Conservation (phyloP, 1,284 basidiomycete species). For the Fomitopsis pinicola region DNA sequence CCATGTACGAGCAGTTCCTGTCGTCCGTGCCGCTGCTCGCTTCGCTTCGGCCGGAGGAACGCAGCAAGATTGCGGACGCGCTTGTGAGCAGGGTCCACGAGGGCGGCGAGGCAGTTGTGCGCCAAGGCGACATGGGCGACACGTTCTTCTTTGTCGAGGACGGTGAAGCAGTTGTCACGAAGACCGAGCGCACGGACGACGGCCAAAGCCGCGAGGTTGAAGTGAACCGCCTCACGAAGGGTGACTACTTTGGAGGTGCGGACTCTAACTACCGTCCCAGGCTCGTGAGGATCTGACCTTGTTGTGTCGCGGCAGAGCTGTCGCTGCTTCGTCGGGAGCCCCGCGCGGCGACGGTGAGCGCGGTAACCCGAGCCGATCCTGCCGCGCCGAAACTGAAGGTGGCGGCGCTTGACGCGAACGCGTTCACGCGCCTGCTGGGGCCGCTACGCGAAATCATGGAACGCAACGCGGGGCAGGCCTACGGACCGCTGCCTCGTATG, state of each 20-base stretch:
- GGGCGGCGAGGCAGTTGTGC: conserved; percentile 84
- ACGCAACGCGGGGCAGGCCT: conserved; percentile 64
- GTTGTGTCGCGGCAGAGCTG: conserved; percentile 49
- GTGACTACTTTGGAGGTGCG: conserved; percentile 98
- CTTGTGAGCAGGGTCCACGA: conserved; percentile 81
- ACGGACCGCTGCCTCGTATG: conserved; percentile 27
- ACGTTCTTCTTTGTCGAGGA: conserved; percentile 98
- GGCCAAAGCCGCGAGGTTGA: conserved; percentile 60
- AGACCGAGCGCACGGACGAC: conserved; percentile 58
- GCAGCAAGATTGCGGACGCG: conserved; percentile 96
- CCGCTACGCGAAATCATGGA: conserved; percentile 88
- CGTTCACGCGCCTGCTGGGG: conserved; percentile 92
- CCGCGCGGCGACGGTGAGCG: conserved; percentile 92
- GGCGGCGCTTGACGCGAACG: conserved; percentile 88
- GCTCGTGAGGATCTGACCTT: neutral
- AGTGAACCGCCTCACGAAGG: conserved; percentile 79
- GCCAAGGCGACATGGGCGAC: conserved; percentile 91
- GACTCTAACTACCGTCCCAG: conserved; percentile 8
- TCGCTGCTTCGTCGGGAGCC: conserved; percentile 83
- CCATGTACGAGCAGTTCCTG: conserved; percentile 96
- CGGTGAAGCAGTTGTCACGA: conserved; percentile 86
- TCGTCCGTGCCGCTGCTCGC: conserved; percentile 88
- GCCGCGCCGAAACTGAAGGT: conserved; percentile 76
- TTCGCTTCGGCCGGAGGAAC: conserved; percentile 81
- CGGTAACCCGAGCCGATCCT: conserved; percentile 50